Percentiles rank a stretch among this genome's conserved stretches.
These are phyloP conservation scores for Berkeleyomyces rouxiae DNA, from an alignment of 2,329 filamentous ascomycete genomes.

Conservation along the genomic window DNA sequence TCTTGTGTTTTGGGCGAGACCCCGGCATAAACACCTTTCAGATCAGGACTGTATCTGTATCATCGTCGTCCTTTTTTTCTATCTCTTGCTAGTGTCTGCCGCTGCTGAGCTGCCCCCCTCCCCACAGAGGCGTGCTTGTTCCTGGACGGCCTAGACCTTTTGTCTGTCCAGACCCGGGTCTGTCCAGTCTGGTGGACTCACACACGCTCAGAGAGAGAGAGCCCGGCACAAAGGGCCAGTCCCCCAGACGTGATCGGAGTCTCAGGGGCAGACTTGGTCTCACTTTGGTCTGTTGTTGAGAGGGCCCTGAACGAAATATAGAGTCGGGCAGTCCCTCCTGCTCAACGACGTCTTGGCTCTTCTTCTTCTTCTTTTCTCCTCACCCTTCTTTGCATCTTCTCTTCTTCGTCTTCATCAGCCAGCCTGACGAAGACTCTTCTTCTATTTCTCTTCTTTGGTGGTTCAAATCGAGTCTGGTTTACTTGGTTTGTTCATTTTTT, in stretches of 20 bases:
- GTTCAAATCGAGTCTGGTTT: slow-evolving; percentile 13
- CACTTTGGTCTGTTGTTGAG: neutral
- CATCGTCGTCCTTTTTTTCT: neutral
- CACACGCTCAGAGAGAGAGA: too few species aligned
- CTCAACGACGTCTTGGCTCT: slow-evolving; percentile 21
- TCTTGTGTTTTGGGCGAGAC: neutral
- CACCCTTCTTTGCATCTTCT: slow-evolving; percentile 18
- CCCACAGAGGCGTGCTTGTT: too few species aligned
- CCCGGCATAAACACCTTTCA: neutral
- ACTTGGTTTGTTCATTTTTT: slow-evolving; percentile 14
- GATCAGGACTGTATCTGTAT: neutral
- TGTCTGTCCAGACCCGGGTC: too few species aligned
- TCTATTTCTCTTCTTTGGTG: slow-evolving; percentile 14
- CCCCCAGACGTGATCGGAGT: neutral
- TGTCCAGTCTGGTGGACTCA: too few species aligned
- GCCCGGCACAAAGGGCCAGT: neutral
- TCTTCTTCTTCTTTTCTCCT: slow-evolving; percentile 16
- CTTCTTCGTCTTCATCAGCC: slow-evolving; percentile 21
- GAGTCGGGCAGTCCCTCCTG: slow-evolving; percentile 15
- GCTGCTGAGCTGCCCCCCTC: too few species aligned
- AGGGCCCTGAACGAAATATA: slow-evolving; percentile 1
- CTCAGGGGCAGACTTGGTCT: neutral
- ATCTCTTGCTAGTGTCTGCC: too few species aligned
- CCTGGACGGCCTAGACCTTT: too few species aligned
- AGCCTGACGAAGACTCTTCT: slow-evolving; percentile 28